Conservation (phyloP, 2,329 filamentous ascomycete species). For the Aureobasidium leucospermi region DNA sequence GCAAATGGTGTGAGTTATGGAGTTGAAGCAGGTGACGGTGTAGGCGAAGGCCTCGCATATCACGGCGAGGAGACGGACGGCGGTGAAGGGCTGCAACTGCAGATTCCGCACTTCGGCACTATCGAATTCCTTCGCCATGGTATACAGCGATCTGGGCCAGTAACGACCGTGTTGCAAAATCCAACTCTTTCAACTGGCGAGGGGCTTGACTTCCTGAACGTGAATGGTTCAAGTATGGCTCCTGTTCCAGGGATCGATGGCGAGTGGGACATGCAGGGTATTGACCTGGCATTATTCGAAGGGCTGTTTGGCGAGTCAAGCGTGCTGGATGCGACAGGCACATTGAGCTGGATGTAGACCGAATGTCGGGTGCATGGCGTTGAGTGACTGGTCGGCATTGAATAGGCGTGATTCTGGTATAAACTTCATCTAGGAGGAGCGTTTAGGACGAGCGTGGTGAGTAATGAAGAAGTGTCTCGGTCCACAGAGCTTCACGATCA, state of each 20-base stretch:
- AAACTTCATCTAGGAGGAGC: too few relatives aligned
- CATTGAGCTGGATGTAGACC: too few relatives aligned
- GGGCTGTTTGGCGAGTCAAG: background rate
- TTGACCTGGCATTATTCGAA: background rate
- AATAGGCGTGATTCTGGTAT: too few relatives aligned
- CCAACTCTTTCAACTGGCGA: background rate
- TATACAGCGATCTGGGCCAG: background rate
- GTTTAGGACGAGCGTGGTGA: too few relatives aligned
- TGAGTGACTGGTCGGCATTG: too few relatives aligned
- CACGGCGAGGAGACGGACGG: background rate
- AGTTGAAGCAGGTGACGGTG: background rate
- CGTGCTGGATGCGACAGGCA: background rate
- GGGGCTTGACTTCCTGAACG: too few relatives aligned
- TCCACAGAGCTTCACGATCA: too few relatives aligned
- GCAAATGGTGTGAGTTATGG: background rate
- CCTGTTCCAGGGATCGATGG: background rate
- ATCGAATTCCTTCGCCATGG: background rate
- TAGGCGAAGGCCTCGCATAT: background rate
- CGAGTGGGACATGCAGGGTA: constrained; percentile 1
- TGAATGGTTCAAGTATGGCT: too few relatives aligned
- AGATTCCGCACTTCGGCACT: background rate
- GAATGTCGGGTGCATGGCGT: too few relatives aligned
- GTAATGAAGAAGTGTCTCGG: too few relatives aligned
- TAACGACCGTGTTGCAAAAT: background rate
- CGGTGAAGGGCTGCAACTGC: background rate